A percentile compares a stretch with the other conserved stretches of the same genome.
These are phyloP conservation scores for Didymellaceae sp. DNA, from an alignment of 2,329 filamentous ascomycete species.

Conservation along the genomic window DNA sequence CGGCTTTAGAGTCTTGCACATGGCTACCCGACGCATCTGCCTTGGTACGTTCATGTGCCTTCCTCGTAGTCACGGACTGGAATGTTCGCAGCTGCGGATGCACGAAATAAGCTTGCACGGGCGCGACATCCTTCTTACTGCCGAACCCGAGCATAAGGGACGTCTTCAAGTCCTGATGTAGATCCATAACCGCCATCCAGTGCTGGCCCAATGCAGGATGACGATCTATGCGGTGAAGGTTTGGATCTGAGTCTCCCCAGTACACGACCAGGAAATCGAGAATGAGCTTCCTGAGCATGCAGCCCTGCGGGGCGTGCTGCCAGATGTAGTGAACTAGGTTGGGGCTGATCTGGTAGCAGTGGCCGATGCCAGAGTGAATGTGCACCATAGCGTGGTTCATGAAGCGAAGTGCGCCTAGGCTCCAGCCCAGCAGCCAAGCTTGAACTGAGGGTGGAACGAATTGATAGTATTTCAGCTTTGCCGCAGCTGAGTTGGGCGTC, in stretches of 20 bases:
- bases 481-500: too few relatives aligned
- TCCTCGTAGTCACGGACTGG: neutral
- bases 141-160: slow-evolving; percentile 25
- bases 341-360: slow-evolving; percentile 20
- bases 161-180: slow-evolving; percentile 14
- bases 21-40: too few relatives aligned
- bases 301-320: neutral
- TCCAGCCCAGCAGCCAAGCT: slow-evolving; percentile 27
- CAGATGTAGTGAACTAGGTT: slow-evolving; percentile 19
- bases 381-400: slow-evolving; percentile 22
- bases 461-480: neutral
- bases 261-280: slow-evolving; percentile 16
- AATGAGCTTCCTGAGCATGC: slow-evolving; percentile 19
- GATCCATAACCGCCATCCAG: slow-evolving; percentile 23
- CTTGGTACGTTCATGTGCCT: neutral
- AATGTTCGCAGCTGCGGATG: neutral
- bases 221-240: neutral
- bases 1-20: too few relatives aligned
- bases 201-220: neutral
- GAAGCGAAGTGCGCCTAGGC: slow-evolving; percentile 19
- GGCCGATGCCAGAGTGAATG: slow-evolving; percentile 21
- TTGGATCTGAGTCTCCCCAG: slow-evolving; percentile 9
- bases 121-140: neutral
- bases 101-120: slow-evolving; percentile 13
- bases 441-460: slow-evolving; percentile 16